Percentiles rank a stretch among this genome's conserved stretches.
Conservation (phyloP, 805 yeast species). For the Myxozyma neglecta region DNA sequence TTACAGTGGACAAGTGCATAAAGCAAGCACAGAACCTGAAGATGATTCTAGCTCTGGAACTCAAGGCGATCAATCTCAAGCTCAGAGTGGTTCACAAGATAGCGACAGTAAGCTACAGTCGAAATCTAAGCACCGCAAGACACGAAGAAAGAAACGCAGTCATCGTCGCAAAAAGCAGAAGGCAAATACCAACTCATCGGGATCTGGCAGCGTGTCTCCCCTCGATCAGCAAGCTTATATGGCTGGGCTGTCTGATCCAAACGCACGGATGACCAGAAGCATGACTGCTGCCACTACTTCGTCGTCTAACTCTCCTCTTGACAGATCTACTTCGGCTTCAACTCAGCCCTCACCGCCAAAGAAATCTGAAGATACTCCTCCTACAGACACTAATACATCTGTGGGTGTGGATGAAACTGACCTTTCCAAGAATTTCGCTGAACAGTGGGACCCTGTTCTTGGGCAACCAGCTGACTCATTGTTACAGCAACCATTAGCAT, state of each 20-base stretch:
- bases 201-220: conserved; percentile 2
- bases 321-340: conserved; percentile 4
- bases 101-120: not conserved
- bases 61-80: not conserved
- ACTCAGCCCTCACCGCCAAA: not conserved
- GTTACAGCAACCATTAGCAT: conserved; percentile 1
- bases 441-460: conserved; percentile 2
- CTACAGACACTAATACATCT: conserved; percentile 2
- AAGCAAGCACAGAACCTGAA: not conserved
- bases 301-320: conserved; percentile 3
- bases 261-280: not conserved
- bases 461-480: not conserved
- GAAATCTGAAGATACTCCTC: not conserved
- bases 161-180: not conserved
- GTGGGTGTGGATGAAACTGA: not conserved
- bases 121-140: not conserved
- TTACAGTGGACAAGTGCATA: not conserved
- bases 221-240: not conserved
- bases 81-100: not conserved
- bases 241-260: not conserved
- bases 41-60: not conserved
- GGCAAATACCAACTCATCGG: conserved; percentile 1
- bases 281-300: not conserved
- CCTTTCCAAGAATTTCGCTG: not conserved
- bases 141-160: conserved; percentile 4